Evolutionary conservation across 169 alveolate species (phyloP), one percentile per base, ranked within the genome.

Genomic region (Toxoplasma gondii): DNA sequence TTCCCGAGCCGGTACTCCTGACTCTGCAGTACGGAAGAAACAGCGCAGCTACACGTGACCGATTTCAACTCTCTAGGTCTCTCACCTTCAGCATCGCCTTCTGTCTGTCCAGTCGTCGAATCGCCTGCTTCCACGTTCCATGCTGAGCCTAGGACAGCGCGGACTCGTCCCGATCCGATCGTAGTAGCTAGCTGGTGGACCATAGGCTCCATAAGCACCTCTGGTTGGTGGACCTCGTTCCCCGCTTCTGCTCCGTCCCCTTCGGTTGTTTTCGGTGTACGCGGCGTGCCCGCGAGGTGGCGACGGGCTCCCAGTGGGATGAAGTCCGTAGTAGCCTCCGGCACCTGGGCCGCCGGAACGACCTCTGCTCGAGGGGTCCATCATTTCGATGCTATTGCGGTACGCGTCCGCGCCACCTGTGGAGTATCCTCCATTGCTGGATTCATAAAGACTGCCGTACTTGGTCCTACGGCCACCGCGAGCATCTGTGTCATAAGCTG

Each of bases 201-300:
- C 86, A 45, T 78, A 9, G 2, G 44, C 39, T 38, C 86, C 86
- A 45, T 78, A 78, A 1, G 45, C 86, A 38, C 86, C 43, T 78
- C 49, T 1, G 29, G 86, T 27, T 38, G 45, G 86, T 45, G 43
- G 29, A 10, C 44, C 86, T 7, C 86, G 22, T 4, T 78, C 86
- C 86, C 86, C 10, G 86, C 86, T 78, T 38, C 86, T 19, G 86
- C 86, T 78, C 49, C 86, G 86, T 16, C 86, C 86, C 24, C 86
- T 78, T n/a, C 86, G 10, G 83, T 22, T 64, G 74, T 27, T 4
- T 22, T 64, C 86, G 44, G 49, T n/a, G 86, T 78, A 78, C 49
- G 49, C 39, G 27, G 39, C 44, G 43, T 78, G 45, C 10, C 86
- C 86, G 39, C 86, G 86, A 31, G n/a, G 10, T 2, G 86, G 43